phyloP scores from a whole-genome alignment of 1,284 basidiomycete genomes.

The Cryptococcus amylolentus region DNA sequence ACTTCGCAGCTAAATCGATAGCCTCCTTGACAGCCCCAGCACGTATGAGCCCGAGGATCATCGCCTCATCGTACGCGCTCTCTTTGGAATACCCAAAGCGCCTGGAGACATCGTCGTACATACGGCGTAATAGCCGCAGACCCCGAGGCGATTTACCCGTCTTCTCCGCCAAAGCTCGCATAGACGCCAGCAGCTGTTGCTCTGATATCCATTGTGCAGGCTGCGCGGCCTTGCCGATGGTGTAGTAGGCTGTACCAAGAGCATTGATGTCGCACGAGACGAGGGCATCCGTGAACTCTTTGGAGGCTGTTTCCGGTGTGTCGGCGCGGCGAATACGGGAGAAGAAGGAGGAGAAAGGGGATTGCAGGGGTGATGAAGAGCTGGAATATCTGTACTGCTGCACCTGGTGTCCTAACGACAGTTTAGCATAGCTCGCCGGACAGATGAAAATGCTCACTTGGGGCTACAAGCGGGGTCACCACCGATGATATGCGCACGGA shows the following conservation, averaged over 20 bases:
- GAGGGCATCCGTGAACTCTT: slow-evolving; percentile 5
- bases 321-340: slow-evolving; percentile 1
- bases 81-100: slow-evolving; percentile 7
- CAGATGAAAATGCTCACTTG: background rate
- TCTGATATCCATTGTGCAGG: slow-evolving; percentile 3
- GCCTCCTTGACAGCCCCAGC: slow-evolving; percentile 10
- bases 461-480: background rate
- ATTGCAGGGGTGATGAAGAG: slow-evolving; percentile 12
- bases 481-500: background rate
- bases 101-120: slow-evolving; percentile 13
- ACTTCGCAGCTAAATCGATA: slow-evolving; percentile 3
- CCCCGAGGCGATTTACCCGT: background rate
- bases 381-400: background rate
- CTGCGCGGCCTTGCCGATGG: slow-evolving; percentile 1
- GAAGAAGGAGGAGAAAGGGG: slow-evolving; percentile 13
- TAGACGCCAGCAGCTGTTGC: background rate
- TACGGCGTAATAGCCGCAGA: slow-evolving; percentile 10
- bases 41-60: slow-evolving; percentile 5
- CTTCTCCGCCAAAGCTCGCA: background rate
- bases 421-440: background rate
- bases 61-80: background rate
- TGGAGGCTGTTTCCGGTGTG: background rate
- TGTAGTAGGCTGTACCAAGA: slow-evolving; percentile 5
- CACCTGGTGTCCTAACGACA: background rate
- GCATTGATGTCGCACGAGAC: background rate